phyloP scores from a whole-genome alignment of 495 filamentous ascomycete genomes.

The Hypomontagnella submonticulosa region DNA sequence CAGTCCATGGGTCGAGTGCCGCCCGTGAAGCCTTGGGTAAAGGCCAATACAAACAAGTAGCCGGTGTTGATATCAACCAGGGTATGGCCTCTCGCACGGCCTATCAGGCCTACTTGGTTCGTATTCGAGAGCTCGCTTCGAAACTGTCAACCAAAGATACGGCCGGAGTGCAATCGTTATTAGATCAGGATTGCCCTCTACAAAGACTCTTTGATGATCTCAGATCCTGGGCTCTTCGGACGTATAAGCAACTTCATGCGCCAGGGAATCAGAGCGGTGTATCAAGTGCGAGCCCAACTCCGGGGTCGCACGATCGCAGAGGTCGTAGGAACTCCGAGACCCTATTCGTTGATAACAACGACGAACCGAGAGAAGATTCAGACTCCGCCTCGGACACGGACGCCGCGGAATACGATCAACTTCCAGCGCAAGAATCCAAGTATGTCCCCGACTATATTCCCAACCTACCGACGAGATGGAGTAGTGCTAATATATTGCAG shows the following conservation, averaged over 20 bases:
- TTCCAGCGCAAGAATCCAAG: constrained; percentile 30
- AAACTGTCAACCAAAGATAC: constrained; percentile 17
- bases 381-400: constrained; percentile 31
- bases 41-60: constrained; percentile 36
- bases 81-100: neutral
- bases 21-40: constrained; percentile 19
- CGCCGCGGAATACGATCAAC: constrained; percentile 18
- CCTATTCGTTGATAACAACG: constrained; percentile 22
- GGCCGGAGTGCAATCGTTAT: constrained; percentile 3
- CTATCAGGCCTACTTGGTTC: constrained; percentile 15
- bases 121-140: constrained; percentile 20
- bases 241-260: constrained; percentile 27
- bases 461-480: neutral
- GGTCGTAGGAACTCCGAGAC: constrained; percentile 19
- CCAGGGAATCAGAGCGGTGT: neutral
- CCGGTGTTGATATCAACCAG: constrained; percentile 19
- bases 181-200: constrained; percentile 25
- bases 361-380: constrained; percentile 18
- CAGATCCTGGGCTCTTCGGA: constrained; percentile 31
- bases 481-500: constrained; percentile 34
- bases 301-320: neutral
- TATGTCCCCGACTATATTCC: constrained; percentile 14
- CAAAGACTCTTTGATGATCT: constrained; percentile 30
- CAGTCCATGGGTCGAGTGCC: neutral
- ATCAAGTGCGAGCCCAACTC: neutral